A percentile compares a stretch with the other conserved stretches of the same genome.
These are phyloP conservation scores for Penicillium flavigenum DNA, from an alignment of 495 filamentous ascomycete genomes.

Conservation along the genomic window DNA sequence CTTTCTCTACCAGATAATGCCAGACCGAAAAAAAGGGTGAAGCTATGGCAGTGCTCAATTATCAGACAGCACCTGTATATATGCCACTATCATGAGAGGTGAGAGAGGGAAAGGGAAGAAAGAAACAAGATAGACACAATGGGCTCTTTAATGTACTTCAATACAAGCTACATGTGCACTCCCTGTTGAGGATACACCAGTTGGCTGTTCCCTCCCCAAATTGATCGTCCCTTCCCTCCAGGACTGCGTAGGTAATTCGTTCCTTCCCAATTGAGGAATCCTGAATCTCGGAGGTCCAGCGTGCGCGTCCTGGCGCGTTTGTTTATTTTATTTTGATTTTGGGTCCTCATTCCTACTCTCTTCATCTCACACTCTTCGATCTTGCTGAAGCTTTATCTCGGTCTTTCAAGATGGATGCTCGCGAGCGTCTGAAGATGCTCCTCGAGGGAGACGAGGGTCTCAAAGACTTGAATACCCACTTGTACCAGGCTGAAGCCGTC, in stretches of 20 bases:
- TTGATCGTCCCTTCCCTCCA: too few species aligned
- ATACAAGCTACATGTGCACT: too few species aligned
- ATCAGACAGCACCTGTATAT: not conserved
- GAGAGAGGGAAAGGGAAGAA: not conserved
- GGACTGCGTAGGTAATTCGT: too few species aligned
- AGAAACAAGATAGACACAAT: not conserved
- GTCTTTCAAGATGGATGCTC: constrained; percentile 19
- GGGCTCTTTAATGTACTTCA: not conserved
- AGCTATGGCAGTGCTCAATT: not conserved
- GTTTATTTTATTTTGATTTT: not conserved
- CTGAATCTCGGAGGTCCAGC: not conserved
- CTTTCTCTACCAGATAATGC: not conserved
- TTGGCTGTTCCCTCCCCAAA: too few species aligned
- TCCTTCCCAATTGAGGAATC: too few species aligned
- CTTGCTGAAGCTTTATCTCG: not conserved
- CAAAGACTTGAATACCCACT: constrained; percentile 23
- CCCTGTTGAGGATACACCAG: too few species aligned
- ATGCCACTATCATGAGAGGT: not conserved
- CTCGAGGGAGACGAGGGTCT: constrained; percentile 25
- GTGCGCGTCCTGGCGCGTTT: not conserved
- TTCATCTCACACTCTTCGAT: constrained; percentile 2
- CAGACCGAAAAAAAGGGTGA: not conserved
- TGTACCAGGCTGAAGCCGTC: constrained; percentile 5
- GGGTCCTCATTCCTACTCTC: not conserved
- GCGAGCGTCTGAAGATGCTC: constrained; percentile 29